Evolutionary conservation across 1,139 yeast genomes (phyloP).

Genomic region (Candida glucosophila): DNA sequence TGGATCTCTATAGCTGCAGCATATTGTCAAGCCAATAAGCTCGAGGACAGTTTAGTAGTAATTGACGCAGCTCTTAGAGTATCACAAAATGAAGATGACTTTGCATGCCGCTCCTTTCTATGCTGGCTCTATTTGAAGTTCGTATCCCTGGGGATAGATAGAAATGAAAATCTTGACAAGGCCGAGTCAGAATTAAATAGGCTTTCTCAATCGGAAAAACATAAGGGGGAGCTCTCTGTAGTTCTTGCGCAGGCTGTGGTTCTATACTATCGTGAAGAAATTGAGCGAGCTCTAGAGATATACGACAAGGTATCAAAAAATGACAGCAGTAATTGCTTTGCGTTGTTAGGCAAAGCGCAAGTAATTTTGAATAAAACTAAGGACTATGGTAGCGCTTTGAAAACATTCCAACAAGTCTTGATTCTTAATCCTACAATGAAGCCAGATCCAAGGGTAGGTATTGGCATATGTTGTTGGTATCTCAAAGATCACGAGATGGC

Average conservation of each 20-base stretch:
- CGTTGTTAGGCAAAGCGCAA: slow-evolving; percentile 81
- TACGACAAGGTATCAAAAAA: slow-evolving; percentile 46
- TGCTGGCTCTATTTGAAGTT: slow-evolving; percentile 64
- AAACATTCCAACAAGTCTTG: slow-evolving; percentile 75
- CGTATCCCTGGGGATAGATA: slow-evolving; percentile 18
- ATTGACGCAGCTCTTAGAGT: slow-evolving; percentile 34
- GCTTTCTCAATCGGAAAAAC: slow-evolving; percentile 9
- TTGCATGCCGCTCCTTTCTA: slow-evolving; percentile 51
- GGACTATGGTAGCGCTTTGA: slow-evolving; percentile 67
- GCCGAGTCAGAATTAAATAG: slow-evolving; percentile 15
- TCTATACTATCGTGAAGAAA: slow-evolving; percentile 37
- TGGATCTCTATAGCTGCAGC: slow-evolving; percentile 85
- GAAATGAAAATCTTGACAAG: slow-evolving; percentile 13
- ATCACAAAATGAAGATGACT: slow-evolving; percentile 39
- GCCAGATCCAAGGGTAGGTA: slow-evolving; percentile 94
- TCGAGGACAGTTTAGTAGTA: slow-evolving; percentile 58
- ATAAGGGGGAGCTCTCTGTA: slow-evolving; percentile 23
- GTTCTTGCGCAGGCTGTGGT: slow-evolving; percentile 55
- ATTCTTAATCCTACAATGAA: slow-evolving; percentile 65
- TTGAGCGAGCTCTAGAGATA: slow-evolving; percentile 60
- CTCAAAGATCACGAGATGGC: slow-evolving; percentile 76
- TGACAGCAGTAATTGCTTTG: slow-evolving; percentile 56
- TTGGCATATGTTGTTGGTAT: slow-evolving; percentile 91
- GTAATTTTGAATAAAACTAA: slow-evolving; percentile 58
- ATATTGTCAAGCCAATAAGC: slow-evolving; percentile 54